Evolutionary conservation across 2,329 filamentous ascomycete species (phyloP), one percentile per base, ranked within the genome.

Genomic region (Cladosporium sp.): DNA sequence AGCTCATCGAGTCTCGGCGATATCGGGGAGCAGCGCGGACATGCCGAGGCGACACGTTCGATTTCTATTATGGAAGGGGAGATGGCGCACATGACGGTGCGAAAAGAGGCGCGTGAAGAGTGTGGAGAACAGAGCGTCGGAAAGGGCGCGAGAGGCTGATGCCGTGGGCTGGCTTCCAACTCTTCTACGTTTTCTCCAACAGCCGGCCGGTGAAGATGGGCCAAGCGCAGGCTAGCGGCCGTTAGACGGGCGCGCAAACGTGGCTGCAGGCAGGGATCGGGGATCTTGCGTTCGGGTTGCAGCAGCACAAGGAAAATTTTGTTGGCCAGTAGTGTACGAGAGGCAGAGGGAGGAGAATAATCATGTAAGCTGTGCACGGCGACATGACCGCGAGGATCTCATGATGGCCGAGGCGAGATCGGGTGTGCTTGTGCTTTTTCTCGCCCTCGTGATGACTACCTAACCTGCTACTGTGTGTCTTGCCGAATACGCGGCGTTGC

Each of bases 201-300:
- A 27, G 22, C 22, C 22, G 17, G 36, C 36, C n/a, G 36, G 36
- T 38, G 36, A 38, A 38, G 36, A 38, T 38, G 36, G n/a, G 13
- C 13, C 43, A 38, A 47, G 43, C 43, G 43, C 22, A 27, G 22
- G 22, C 22, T 27, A 27, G 22, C 32, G 32, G 32, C 43, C 43
- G 43, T 47, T 44, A 27, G 22, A 27, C 45, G 45, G 45, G 39
- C 39, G 39, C 39, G 45, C 45, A 48, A 48, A 48, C 45, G 45
- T 48, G 45, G 45, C 45, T 48, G 45, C 45, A 40, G 37, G 37
- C 45, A 48, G 45, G 45, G 45, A 48, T 48, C 45, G 45, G 36
- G 45, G 45, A 41, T 48, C 22, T 27, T 47, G 44, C 32, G n/a
- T 36, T 17, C 13, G 13, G 15, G 32, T 27, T 4, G 43, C 20